Evolutionary conservation across 139 green algal species (phyloP), one percentile per base, ranked within the genome.

Genomic region (Micractinium sp.): DNA sequence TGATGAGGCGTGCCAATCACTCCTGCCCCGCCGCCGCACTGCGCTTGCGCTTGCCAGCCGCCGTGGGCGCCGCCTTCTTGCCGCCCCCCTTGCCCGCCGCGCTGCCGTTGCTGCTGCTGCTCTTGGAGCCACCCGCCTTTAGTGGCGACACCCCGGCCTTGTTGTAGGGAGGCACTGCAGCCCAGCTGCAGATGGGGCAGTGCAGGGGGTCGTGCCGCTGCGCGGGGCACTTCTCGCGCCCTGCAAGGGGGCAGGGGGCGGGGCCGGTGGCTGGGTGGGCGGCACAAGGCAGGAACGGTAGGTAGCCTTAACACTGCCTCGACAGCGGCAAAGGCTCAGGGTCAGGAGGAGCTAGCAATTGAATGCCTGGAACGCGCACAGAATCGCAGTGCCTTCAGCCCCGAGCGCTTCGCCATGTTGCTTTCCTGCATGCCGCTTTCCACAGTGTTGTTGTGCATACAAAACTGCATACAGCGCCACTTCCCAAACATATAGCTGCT

Each of bases 141-240:
- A 47, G 29, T 13, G 83, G 83, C 66, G 83, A 87, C 20, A 67
- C n/a, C 2, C 83, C 83, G 0, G 66, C 38, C 67, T 90, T 92
- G 81, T 94, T 56, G 67, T 91, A 94, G 0, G 92, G 92, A 31
- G 74, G 71, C 35, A 94, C 93, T 23, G 93, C 92, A n/a, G 94
- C 96, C 96, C 96, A 98, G 76, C 41, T 90, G 93, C 96, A 98
- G 13, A 98, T 95, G 27, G 94, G 94, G 90, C 96, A 98, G 4
- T n/a, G 71, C 4, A 69, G 23, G 1, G 93, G 91, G 69, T 98
- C 92, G 83, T 98, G 96, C 14, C 87, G 41, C 91, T 94, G 78
- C 0, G 96, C 96, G 4, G 95, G 94, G 90, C 96, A 98, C 84
- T 97, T 91, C 87, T 98, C 93, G 3, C 96, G 92, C 0, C 96